Percentiles rank a stretch among this genome's conserved stretches.
Conservation (phyloP, 1,139 yeast species). For the Pneumocystis oryctolagi region DNA sequence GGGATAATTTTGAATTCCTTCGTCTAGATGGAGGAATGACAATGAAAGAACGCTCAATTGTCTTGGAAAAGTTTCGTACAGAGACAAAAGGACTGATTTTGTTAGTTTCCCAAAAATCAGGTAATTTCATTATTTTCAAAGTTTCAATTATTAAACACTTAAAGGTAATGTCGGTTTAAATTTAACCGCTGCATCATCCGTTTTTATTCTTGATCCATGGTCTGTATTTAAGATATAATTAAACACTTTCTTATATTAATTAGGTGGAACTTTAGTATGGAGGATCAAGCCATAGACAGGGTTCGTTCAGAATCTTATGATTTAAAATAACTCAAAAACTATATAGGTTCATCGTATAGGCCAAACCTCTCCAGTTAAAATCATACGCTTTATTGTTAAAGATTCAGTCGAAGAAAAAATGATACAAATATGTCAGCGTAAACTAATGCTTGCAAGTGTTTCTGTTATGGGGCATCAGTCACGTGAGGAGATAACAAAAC, state of each 20-base stretch:
- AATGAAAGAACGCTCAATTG: slow-evolving; percentile 48
- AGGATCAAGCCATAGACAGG: slow-evolving; percentile 89
- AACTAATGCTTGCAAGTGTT: slow-evolving; percentile 19
- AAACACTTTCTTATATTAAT: not conserved
- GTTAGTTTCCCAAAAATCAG: slow-evolving; percentile 71
- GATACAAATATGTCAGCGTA: slow-evolving; percentile 74
- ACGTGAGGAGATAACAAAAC: not conserved
- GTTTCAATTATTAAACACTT: not conserved
- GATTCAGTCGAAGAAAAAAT: slow-evolving; percentile 83
- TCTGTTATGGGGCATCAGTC: not conserved
- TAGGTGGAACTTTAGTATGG: slow-evolving; percentile 85
- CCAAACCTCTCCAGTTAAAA: slow-evolving; percentile 53
- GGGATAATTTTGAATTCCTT: slow-evolving; percentile 32
- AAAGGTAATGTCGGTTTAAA: slow-evolving; percentile 62
- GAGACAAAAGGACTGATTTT: slow-evolving; percentile 35
- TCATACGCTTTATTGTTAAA: slow-evolving; percentile 65
- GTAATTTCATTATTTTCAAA: slow-evolving; percentile 29
- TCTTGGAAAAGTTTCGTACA: slow-evolving; percentile 41
- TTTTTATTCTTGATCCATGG: slow-evolving; percentile 91
- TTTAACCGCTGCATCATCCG: slow-evolving; percentile 69
- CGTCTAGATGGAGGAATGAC: slow-evolving; percentile 74
- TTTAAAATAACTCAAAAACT: not conserved
- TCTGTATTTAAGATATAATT: not conserved
- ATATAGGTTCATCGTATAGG: slow-evolving; percentile 66
- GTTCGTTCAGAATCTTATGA: not conserved